Conservation (phyloP, 306 rosid genomes). For the Acacia crassicarpa region DNA sequence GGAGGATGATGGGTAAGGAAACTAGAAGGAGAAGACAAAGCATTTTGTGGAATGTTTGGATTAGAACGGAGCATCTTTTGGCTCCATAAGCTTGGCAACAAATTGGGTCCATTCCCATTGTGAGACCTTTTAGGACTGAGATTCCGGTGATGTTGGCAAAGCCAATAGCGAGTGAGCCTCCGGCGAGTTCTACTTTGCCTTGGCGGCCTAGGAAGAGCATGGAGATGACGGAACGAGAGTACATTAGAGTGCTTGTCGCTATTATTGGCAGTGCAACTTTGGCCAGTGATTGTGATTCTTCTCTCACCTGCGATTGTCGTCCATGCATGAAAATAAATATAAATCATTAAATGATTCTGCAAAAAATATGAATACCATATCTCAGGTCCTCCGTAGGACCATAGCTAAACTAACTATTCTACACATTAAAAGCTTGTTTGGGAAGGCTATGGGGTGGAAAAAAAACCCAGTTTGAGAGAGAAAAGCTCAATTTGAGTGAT, state of each 20-base stretch:
- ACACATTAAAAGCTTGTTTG: neutral
- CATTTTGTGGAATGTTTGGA: constrained; percentile 69
- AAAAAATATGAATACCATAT: neutral
- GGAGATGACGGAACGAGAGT: constrained; percentile 69
- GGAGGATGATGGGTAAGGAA: constrained; percentile 53
- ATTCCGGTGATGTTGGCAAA: constrained; percentile 72
- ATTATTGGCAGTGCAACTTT: constrained; percentile 66
- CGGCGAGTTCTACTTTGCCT: constrained; percentile 79
- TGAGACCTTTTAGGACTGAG: constrained; percentile 66
- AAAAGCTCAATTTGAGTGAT: too few species aligned
- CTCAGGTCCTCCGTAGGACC: too few species aligned
- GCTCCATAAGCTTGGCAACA: constrained; percentile 94
- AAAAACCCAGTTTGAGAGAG: too few species aligned
- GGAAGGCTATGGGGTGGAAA: too few species aligned
- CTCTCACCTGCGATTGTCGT: constrained; percentile 47
- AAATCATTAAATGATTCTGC: too few species aligned
- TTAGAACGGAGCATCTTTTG: constrained; percentile 62
- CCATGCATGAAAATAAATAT: neutral
- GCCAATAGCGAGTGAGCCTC: constrained; percentile 77
- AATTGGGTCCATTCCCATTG: constrained; percentile 84
- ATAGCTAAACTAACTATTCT: neutral
- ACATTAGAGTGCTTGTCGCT: constrained; percentile 58
- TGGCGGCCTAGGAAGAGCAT: constrained; percentile 81
- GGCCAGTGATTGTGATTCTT: constrained; percentile 60
- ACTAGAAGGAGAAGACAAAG: constrained; percentile 63